Percentiles rank a stretch among this genome's conserved stretches.
These are phyloP conservation scores for Aquanectria penicillioides DNA, from an alignment of 2,329 filamentous ascomycete genomes.

Conservation along the genomic window DNA sequence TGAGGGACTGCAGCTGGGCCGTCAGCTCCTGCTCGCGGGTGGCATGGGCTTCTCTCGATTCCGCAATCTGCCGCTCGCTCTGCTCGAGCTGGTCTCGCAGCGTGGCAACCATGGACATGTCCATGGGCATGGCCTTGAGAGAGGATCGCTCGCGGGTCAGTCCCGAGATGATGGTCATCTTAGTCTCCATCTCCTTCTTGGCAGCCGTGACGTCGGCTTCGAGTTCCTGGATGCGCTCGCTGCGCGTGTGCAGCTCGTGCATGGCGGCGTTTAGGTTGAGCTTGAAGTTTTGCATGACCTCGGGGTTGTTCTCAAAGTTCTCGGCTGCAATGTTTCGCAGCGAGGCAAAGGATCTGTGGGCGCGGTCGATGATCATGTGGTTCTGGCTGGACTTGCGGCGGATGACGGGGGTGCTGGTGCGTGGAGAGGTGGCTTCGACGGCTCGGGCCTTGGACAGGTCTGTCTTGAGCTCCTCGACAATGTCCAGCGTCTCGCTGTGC, in stretches of 20 bases:
- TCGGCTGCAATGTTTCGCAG: constrained; percentile 89
- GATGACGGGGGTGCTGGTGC: constrained; percentile 79
- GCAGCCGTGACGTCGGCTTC: constrained; percentile 84
- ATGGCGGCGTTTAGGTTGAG: constrained; percentile 90
- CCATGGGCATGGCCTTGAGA: constrained; percentile 83
- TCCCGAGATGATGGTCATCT: constrained; percentile 95
- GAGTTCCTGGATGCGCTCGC: constrained; percentile 89
- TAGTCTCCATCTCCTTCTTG: constrained; percentile 96
- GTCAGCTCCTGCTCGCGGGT: constrained; percentile 79
- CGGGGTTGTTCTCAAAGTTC: constrained; percentile 83
- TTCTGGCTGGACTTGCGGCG: constrained; percentile 94
- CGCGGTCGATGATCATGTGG: constrained; percentile 86
- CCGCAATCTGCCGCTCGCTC: constrained; percentile 82
- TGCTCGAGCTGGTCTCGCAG: constrained; percentile 89
- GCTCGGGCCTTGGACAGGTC: constrained; percentile 83
- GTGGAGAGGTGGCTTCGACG: constrained; percentile 67
- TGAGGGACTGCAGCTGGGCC: constrained; percentile 76
- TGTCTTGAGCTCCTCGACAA: constrained; percentile 90
- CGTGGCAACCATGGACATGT: constrained; percentile 88
- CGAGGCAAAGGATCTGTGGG: constrained; percentile 89
- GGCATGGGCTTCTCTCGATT: constrained; percentile 78
- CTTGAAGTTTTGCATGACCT: constrained; percentile 92
- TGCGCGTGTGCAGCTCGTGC: constrained; percentile 87
- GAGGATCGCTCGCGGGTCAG: constrained; percentile 93
- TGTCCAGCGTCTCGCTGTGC: constrained; percentile 82